Conservation (phyloP, 2,329 filamentous ascomycete genomes). For the Emergomyces orientalis region DNA sequence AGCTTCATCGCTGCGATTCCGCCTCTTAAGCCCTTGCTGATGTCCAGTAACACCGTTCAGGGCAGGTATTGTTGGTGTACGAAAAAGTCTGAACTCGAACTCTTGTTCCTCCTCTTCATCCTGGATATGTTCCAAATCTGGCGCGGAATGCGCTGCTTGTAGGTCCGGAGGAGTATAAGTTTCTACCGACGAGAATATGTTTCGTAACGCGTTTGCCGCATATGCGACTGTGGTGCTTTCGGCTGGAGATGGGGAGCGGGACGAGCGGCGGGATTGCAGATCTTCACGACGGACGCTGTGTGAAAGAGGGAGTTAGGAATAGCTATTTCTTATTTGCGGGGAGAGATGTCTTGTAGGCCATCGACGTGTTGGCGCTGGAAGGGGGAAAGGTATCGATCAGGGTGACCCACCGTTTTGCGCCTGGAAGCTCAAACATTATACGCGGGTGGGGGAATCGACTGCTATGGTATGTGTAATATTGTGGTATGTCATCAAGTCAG, state of each 20-base stretch:
- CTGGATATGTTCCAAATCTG: conserved; percentile 7
- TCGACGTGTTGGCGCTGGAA: not conserved
- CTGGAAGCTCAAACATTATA: conserved; percentile 9
- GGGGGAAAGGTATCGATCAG: not conserved
- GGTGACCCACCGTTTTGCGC: conserved; percentile 7
- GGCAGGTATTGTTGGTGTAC: conserved; percentile 17
- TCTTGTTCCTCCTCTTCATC: conserved; percentile 32
- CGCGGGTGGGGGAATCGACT: too few species aligned
- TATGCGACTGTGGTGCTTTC: conserved; percentile 12
- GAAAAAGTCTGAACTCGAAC: conserved; percentile 38
- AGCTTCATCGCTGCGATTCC: not conserved
- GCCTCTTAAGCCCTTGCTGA: not conserved
- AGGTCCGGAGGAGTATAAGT: conserved; percentile 5
- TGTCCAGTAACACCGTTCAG: not conserved
- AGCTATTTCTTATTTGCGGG: not conserved
- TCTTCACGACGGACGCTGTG: conserved; percentile 16
- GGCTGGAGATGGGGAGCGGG: conserved; percentile 12
- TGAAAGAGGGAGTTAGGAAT: not conserved
- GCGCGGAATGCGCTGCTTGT: not conserved
- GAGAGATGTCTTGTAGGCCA: not conserved
- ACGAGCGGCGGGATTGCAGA: conserved; percentile 11
- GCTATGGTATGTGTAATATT: not conserved
- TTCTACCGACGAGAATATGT: conserved; percentile 13
- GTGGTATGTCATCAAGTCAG: not conserved
- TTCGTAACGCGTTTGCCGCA: conserved; percentile 11